These are phyloP conservation scores for Leccinum ponderosum DNA, from an alignment of 1,284 basidiomycete species.

Conservation along the genomic window DNA sequence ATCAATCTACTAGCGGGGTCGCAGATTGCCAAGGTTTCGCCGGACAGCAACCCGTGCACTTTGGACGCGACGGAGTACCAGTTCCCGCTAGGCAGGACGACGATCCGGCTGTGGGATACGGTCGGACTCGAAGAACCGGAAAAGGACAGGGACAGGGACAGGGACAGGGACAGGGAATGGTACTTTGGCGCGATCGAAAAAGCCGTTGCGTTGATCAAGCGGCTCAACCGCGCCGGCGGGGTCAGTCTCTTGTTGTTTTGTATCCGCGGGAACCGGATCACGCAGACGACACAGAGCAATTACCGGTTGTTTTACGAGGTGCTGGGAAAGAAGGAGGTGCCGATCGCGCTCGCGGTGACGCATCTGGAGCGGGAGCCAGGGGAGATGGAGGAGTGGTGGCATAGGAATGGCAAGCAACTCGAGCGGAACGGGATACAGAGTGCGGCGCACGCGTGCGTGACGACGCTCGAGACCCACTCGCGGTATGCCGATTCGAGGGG, in stretches of 20 bases:
- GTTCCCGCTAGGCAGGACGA: slow-evolving; percentile 21
- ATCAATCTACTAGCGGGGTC: slow-evolving; percentile 32
- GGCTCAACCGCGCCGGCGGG: slow-evolving; percentile 27
- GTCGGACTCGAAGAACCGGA: slow-evolving; percentile 33
- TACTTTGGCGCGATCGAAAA: slow-evolving; percentile 33
- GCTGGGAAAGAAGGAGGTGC: slow-evolving; percentile 32
- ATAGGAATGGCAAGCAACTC: slow-evolving; percentile 22
- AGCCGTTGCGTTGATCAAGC: slow-evolving; percentile 26
- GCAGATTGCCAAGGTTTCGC: slow-evolving; percentile 26
- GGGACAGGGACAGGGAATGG: background rate
- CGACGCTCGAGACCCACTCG: slow-evolving; percentile 20
- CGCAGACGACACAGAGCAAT: slow-evolving; percentile 28
- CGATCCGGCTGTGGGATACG: slow-evolving; percentile 33
- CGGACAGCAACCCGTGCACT: slow-evolving; percentile 29
- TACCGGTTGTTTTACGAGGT: slow-evolving; percentile 33
- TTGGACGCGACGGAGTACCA: slow-evolving; percentile 25
- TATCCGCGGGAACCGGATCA: slow-evolving; percentile 32
- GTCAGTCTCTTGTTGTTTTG: slow-evolving; percentile 35
- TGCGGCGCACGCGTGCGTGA: slow-evolving; percentile 32
- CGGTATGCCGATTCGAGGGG: slow-evolving; percentile 21
- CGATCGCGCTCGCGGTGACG: slow-evolving; percentile 33
- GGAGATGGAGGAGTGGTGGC: slow-evolving; percentile 36
- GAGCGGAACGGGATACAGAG: slow-evolving; percentile 22
- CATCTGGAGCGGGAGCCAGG: slow-evolving; percentile 28
- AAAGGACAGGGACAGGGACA: background rate